Evolutionary conservation across 306 rosid genomes (phyloP).

Genomic region (Fagus crenata): DNA sequence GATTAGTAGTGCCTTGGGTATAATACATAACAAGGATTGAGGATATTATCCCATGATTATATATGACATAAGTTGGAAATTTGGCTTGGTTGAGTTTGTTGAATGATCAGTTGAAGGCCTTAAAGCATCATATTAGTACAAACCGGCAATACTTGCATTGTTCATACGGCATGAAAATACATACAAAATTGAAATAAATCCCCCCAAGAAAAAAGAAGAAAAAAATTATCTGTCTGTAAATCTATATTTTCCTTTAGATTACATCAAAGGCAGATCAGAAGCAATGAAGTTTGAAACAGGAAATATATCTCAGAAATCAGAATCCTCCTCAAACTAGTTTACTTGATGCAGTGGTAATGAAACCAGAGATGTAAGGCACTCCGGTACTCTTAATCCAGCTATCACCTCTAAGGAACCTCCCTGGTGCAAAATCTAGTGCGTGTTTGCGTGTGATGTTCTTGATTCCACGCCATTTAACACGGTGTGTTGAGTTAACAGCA

Average conservation of each 20-base stretch:
- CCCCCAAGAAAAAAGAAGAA: no score
- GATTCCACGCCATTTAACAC: constrained; percentile 68
- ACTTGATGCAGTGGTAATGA: not conserved
- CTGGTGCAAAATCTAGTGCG: constrained; percentile 29
- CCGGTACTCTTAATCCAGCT: constrained; percentile 53
- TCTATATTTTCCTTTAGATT: not conserved
- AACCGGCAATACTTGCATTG: no score
- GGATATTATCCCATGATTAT: no score
- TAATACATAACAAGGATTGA: no score
- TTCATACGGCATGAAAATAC: no score
- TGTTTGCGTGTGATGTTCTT: constrained; percentile 38
- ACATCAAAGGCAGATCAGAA: not conserved
- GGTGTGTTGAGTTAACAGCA: constrained; percentile 19
- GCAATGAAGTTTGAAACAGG: not conserved
- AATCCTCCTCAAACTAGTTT: not conserved
- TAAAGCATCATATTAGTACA: no score
- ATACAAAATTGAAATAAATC: no score
- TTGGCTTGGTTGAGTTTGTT: no score
- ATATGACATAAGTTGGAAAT: no score
- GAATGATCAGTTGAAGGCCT: no score
- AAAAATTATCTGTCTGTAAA: no score
- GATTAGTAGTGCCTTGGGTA: no score
- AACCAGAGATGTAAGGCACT: constrained; percentile 49
- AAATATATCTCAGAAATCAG: not conserved
- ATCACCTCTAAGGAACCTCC: constrained; percentile 42